phyloP scores from a whole-genome alignment of 352 stramenopile genomes.

The Pythium rishiriense region DNA sequence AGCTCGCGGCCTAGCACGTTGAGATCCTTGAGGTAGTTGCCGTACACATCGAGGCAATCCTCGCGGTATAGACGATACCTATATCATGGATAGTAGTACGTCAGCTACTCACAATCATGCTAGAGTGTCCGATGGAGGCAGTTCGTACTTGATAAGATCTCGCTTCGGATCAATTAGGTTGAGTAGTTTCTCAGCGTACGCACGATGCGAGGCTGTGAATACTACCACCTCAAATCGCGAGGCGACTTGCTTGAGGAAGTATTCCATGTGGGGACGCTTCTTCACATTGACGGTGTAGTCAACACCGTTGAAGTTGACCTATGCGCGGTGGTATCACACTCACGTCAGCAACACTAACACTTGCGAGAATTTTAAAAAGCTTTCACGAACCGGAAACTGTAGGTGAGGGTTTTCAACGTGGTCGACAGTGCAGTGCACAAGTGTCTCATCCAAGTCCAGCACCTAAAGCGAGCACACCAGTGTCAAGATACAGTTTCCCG shows the following conservation, averaged over 20 bases:
- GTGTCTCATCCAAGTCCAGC: constrained; percentile 98
- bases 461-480: constrained; percentile 46
- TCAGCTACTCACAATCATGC: not conserved
- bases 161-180: constrained; percentile 95
- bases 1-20: constrained; percentile 95
- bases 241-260: constrained; percentile 93
- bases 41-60: constrained; percentile 95
- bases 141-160: constrained; percentile 84
- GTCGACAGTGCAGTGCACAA: constrained; percentile 99
- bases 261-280: constrained; percentile 94
- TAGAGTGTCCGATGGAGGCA: not conserved
- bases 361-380: not conserved
- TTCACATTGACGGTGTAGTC: constrained; percentile 96
- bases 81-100: constrained; percentile 40
- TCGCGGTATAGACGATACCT: constrained; percentile 95
- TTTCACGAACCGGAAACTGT: constrained; percentile 89
- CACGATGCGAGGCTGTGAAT: constrained; percentile 96
- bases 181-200: constrained; percentile 97
- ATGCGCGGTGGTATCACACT: constrained; percentile 15
- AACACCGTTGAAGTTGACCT: constrained; percentile 93
- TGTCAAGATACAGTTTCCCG: not conserved
- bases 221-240: constrained; percentile 99
- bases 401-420: constrained; percentile 93
- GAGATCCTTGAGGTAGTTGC: constrained; percentile 99
- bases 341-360: not conserved